These are phyloP conservation scores for Leishmania tarentolae DNA, from an alignment of 208 protist genomes.

Conservation along the genomic window DNA sequence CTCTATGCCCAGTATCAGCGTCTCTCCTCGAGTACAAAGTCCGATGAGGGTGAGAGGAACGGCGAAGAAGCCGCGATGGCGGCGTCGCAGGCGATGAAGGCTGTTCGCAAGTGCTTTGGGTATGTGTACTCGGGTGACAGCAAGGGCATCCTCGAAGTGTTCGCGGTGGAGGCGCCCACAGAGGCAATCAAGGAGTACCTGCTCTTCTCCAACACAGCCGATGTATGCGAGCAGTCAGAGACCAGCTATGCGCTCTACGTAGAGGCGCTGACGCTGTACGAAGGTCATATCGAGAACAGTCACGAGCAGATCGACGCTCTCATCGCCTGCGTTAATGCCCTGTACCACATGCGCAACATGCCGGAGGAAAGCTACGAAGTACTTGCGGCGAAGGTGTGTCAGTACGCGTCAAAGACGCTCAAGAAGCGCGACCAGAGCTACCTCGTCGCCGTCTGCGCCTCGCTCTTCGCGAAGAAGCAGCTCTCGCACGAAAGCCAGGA, in stretches of 20 bases:
- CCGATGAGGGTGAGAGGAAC: conserved; percentile 1
- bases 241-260: conserved; percentile 89
- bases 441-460: conserved; percentile 72
- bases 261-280: conserved; percentile 95
- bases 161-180: conserved; percentile 43
- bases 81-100: conserved; percentile 13
- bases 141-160: conserved; percentile 76
- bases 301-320: conserved; percentile 86
- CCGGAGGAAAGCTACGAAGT: conserved; percentile 93
- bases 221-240: conserved; percentile 73
- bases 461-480: conserved; percentile 89
- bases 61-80: conserved; percentile 1
- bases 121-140: conserved; percentile 73
- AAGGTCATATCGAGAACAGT: conserved; percentile 88
- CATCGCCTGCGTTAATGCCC: conserved; percentile 66
- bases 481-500: conserved; percentile 64
- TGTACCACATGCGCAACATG: conserved; percentile 51
- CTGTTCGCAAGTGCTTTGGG: conserved; percentile 41
- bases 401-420: conserved; percentile 91
- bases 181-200: conserved; percentile 90
- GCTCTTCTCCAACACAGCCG: conserved; percentile 75
- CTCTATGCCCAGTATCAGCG: conserved; percentile 27
- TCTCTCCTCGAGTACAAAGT: neutral
- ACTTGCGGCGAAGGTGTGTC: conserved; percentile 87
- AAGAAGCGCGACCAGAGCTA: conserved; percentile 93